A percentile compares a stretch with the other conserved stretches of the same genome.
These are phyloP conservation scores for Zychaea mexicana DNA, from an alignment of 371 early-diverging fungal genomes.

Conservation along the genomic window DNA sequence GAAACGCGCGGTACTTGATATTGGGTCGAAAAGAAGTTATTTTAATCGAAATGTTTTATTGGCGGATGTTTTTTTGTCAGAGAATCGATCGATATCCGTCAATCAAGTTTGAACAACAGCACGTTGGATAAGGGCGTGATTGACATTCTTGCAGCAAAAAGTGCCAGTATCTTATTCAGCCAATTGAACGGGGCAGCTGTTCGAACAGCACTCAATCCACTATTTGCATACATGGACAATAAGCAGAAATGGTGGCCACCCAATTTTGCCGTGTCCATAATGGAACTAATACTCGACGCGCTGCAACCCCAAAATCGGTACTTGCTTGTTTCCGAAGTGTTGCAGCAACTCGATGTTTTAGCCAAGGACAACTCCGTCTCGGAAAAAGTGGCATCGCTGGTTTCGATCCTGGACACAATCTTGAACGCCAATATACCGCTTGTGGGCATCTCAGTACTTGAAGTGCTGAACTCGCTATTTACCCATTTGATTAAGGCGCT, in stretches of 20 bases:
- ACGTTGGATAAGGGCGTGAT: constrained; percentile 25
- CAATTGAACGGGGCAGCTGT: constrained; percentile 45
- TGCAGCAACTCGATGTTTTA: constrained; percentile 58
- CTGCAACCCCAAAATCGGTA: constrained; percentile 71
- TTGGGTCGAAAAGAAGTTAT: no score
- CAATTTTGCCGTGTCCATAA: constrained; percentile 52
- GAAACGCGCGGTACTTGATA: background rate
- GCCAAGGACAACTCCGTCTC: constrained; percentile 26
- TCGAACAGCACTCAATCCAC: constrained; percentile 22
- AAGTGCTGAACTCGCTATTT: constrained; percentile 78
- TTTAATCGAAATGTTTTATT: no score
- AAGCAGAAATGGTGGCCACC: constrained; percentile 61
- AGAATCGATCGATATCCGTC: constrained; percentile 20
- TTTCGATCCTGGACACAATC: constrained; percentile 57
- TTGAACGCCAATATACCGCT: constrained; percentile 58
- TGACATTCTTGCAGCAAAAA: constrained; percentile 33
- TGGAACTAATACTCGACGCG: constrained; percentile 57
- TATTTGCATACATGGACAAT: constrained; percentile 53
- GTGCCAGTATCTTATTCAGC: constrained; percentile 27
- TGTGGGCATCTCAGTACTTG: constrained; percentile 82
- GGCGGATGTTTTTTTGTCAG: no score
- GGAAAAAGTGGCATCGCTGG: constrained; percentile 57
- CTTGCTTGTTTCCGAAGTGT: constrained; percentile 61
- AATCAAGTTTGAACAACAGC: constrained; percentile 22
- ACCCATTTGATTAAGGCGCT: constrained; percentile 56